A percentile compares a stretch with the other conserved stretches of the same genome.
Evolutionary conservation across 176 grass and related monocot genomes (phyloP).

Genomic region (Aegilops longissima): DNA sequence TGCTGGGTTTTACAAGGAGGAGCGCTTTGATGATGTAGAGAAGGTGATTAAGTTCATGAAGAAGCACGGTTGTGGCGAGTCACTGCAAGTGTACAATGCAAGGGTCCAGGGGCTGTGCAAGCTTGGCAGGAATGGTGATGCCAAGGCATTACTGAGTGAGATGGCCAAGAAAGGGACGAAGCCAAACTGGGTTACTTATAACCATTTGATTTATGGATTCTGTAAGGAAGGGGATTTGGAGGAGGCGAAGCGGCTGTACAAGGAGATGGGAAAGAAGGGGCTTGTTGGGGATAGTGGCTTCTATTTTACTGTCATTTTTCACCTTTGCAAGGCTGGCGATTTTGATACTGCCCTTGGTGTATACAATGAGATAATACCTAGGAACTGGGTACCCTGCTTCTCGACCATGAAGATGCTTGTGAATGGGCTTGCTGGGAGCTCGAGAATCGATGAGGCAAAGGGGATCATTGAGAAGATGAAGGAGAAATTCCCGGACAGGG

Average conservation of each 20-base stretch:
- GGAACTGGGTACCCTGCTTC: conserved; percentile 68
- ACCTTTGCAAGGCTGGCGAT: conserved; percentile 63
- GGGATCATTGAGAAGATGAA: conserved; percentile 79
- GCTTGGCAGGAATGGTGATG: conserved; percentile 50
- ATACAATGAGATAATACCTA: conserved; percentile 53
- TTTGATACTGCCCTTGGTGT: conserved; percentile 62
- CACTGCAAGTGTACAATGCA: conserved; percentile 58
- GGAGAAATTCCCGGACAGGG: conserved; percentile 70
- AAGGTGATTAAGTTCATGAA: conserved; percentile 86
- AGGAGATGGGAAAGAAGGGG: conserved; percentile 60
- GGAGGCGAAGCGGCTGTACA: conserved; percentile 70
- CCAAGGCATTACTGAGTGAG: conserved; percentile 57
- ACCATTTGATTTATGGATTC: conserved; percentile 67
- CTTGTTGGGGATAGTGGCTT: conserved; percentile 36
- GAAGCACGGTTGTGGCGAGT: conserved; percentile 51
- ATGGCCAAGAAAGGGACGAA: conserved; percentile 64
- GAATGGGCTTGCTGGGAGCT: conserved; percentile 59
- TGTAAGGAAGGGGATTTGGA: conserved; percentile 73
- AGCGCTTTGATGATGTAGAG: conserved; percentile 66
- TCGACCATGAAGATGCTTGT: conserved; percentile 95
- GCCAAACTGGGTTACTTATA: conserved; percentile 74
- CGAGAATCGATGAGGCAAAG: conserved; percentile 73
- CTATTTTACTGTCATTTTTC: conserved; percentile 58
- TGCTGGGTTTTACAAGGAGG: conserved; percentile 78
- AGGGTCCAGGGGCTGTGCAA: conserved; percentile 87